phyloP scores from a whole-genome alignment of 2,329 filamentous ascomycete species.

The Botrytis sinoallii region DNA sequence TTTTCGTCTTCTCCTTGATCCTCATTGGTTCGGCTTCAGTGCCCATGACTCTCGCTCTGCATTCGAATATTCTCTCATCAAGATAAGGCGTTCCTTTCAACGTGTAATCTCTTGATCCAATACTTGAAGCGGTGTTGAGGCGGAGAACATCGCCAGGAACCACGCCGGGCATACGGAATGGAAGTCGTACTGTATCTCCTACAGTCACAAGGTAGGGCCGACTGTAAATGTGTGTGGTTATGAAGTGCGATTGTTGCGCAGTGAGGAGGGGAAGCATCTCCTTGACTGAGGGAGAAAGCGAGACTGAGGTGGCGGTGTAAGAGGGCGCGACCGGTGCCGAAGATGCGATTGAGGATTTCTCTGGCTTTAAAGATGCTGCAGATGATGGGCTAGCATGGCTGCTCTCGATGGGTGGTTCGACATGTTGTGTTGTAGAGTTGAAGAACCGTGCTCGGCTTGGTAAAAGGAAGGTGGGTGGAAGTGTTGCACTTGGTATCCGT shows the following conservation, averaged over 20 bases:
- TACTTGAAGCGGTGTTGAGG: constrained; percentile 75
- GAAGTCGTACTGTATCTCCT: constrained; percentile 73
- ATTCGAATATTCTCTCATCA: constrained; percentile 80
- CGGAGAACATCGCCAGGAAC: constrained; percentile 80
- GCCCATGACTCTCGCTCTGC: constrained; percentile 79
- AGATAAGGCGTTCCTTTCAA: constrained; percentile 78
- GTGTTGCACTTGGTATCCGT: constrained; percentile 41
- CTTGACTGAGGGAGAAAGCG: constrained; percentile 54
- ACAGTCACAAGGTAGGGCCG: constrained; percentile 75
- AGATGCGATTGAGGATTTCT: constrained; percentile 16
- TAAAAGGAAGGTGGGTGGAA: constrained; percentile 52
- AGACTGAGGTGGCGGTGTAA: constrained; percentile 31
- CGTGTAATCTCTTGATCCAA: constrained; percentile 89
- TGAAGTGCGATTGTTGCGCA: constrained; percentile 73
- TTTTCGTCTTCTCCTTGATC: constrained; percentile 77
- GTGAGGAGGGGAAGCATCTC: constrained; percentile 67
- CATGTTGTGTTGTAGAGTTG: constrained; percentile 50
- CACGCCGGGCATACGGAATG: constrained; percentile 75
- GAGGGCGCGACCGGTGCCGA: constrained; percentile 21
- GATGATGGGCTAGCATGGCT: constrained; percentile 20
- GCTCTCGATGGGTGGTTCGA: constrained; percentile 40
- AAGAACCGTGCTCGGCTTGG: constrained; percentile 45
- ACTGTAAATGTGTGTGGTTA: constrained; percentile 75
- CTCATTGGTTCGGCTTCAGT: constrained; percentile 78
- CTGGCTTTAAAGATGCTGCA: constrained; percentile 19